These are phyloP conservation scores for Trichoderma sp. DNA, from an alignment of 2,329 filamentous ascomycete genomes.

Conservation along the genomic window DNA sequence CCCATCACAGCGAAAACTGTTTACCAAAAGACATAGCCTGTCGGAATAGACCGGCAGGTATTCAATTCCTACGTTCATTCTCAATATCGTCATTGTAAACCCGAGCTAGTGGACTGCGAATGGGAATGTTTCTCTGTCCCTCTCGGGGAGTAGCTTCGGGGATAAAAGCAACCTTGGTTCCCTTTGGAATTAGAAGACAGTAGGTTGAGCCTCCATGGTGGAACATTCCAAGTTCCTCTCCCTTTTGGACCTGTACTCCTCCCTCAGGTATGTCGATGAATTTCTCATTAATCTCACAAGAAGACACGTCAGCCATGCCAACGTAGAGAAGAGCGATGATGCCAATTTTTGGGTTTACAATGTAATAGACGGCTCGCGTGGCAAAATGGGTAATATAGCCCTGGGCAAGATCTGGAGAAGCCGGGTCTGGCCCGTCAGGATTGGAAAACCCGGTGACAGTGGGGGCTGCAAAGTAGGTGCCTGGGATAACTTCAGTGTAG, in stretches of 20 bases:
- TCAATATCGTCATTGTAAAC: not conserved
- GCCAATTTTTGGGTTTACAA: constrained; percentile 58
- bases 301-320: constrained; percentile 69
- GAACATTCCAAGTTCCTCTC: constrained; percentile 70
- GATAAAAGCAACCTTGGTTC: constrained; percentile 39
- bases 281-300: constrained; percentile 51
- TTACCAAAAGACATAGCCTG: not conserved
- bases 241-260: constrained; percentile 44
- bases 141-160: constrained; percentile 20
- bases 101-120: constrained; percentile 22
- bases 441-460: constrained; percentile 18
- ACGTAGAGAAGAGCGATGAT: constrained; percentile 64
- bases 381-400: constrained; percentile 62
- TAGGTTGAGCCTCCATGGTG: constrained; percentile 67
- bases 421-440: constrained; percentile 23
- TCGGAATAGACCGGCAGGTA: not conserved
- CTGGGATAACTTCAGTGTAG: constrained; percentile 51
- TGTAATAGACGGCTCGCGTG: constrained; percentile 63
- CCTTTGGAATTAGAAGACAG: constrained; percentile 59
- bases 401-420: constrained; percentile 42
- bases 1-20: not conserved
- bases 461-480: constrained; percentile 61
- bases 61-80: not conserved
- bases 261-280: not conserved
- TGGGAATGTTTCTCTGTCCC: constrained; percentile 20